Evolutionary conservation across 305 asterid species (phyloP).

Genomic region (Fraxinus latifolia): DNA sequence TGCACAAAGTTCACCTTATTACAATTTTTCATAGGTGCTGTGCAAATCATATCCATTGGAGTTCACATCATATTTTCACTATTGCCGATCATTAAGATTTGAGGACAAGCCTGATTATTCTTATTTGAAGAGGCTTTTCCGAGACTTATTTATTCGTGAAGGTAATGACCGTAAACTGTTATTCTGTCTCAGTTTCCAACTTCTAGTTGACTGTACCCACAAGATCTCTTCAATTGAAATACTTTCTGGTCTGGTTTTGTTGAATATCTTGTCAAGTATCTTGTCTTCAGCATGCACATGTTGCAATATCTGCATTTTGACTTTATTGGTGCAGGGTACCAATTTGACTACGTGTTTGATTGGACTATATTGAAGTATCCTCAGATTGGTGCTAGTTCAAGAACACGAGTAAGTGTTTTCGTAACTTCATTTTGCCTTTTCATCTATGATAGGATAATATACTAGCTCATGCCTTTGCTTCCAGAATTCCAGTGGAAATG

Average conservation of each 20-base stretch:
- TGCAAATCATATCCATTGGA: slow-evolving; percentile 86
- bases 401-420: slow-evolving; percentile 56
- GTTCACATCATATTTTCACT: slow-evolving; percentile 86
- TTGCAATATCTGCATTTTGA: slow-evolving; percentile 20
- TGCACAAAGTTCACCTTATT: slow-evolving; percentile 16
- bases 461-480: slow-evolving; percentile 26
- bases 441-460: slow-evolving; percentile 7
- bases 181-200: not conserved
- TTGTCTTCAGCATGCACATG: slow-evolving; percentile 11
- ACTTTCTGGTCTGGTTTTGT: not conserved
- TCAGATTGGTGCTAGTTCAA: slow-evolving; percentile 76
- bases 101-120: slow-evolving; percentile 95
- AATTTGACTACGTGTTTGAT: slow-evolving; percentile 90
- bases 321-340: slow-evolving; percentile 61
- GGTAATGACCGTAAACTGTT: slow-evolving; percentile 37
- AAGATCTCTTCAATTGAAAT: slow-evolving; percentile 6
- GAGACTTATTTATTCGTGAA: slow-evolving; percentile 92
- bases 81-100: slow-evolving; percentile 82
- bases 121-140: slow-evolving; percentile 86
- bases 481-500: slow-evolving; percentile 69
- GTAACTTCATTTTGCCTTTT: slow-evolving; percentile 10
- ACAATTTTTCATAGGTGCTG: slow-evolving; percentile 51
- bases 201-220: not conserved
- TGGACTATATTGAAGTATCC: slow-evolving; percentile 96
- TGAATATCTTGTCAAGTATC: not conserved